These are phyloP conservation scores for Microdochium bolleyi DNA, from an alignment of 2,329 filamentous ascomycete genomes.

Conservation along the genomic window DNA sequence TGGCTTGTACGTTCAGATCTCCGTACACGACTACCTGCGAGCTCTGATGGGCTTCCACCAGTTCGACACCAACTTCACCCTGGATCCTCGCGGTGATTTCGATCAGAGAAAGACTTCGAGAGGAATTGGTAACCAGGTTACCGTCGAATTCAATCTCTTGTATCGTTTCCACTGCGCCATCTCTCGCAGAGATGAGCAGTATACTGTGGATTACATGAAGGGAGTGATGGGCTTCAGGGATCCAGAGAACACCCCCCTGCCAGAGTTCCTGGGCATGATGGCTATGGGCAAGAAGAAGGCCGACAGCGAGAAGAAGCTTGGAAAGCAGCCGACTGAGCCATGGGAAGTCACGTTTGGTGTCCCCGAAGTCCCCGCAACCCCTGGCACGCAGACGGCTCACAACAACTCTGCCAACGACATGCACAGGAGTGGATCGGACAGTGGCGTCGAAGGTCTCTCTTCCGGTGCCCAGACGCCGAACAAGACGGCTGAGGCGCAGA, in stretches of 20 bases:
- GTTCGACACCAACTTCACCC: slow-evolving; percentile 49
- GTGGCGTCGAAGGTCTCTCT: slow-evolving; percentile 4
- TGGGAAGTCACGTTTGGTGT: slow-evolving; percentile 12
- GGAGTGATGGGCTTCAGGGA: slow-evolving; percentile 27
- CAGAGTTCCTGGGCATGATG: not conserved
- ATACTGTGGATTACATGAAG: slow-evolving; percentile 48
- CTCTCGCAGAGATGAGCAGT: slow-evolving; percentile 51
- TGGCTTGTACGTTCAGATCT: slow-evolving; percentile 50
- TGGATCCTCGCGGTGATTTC: slow-evolving; percentile 53
- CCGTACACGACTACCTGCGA: slow-evolving; percentile 49
- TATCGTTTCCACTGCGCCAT: slow-evolving; percentile 60
- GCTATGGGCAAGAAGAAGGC: not conserved
- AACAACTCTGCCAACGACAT: not conserved
- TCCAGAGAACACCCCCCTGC: slow-evolving; percentile 7
- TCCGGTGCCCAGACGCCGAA: not conserved
- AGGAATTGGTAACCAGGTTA: slow-evolving; percentile 59
- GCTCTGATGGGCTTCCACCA: slow-evolving; percentile 54
- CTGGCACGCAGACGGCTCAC: not conserved
- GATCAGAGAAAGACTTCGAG: slow-evolving; percentile 37
- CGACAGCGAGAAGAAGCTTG: slow-evolving; percentile 1
- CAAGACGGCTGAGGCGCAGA: not conserved
- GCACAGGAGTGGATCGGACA: slow-evolving; percentile 1
- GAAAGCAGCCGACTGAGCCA: slow-evolving; percentile 9
- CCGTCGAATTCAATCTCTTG: slow-evolving; percentile 59
- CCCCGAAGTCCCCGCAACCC: slow-evolving; percentile 10